Evolutionary conservation across 148 eudicot species (phyloP), one percentile per base, ranked within the genome.

Genomic region (Persicaria maculosa): DNA sequence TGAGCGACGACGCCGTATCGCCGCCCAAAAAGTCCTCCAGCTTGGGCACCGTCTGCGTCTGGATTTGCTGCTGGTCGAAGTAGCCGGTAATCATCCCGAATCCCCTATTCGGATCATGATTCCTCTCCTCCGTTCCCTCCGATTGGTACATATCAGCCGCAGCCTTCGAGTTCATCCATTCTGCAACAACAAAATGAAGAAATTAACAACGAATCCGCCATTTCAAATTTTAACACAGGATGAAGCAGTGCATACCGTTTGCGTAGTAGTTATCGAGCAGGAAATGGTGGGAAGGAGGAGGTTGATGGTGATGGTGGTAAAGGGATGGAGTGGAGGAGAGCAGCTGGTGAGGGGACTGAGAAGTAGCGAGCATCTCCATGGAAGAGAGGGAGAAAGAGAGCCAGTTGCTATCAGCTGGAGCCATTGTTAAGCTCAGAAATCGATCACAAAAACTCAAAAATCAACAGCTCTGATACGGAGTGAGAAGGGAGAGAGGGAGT

Each of bases 1-100:
- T 59, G 45, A 72, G 45, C 50, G 78, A 91, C 48, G 89, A 82
- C 47, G 84, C 84, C 67, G 80, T 61, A 36, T 88, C 92, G 52
- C 90, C 87, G 76, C 96, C 97, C 19, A 95, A 80, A 57, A 95
- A 95, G 73, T 95, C 97, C 71, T 95, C 99, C 0, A 95, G 89
- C 76, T 95, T 93, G 0, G 91, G 97, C 6, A 83, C 84, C 1
- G 85, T 77, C 2, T 78, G 83, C 9, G 74, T 68, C 12, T 58
- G 15, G 65, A 58, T 58, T 58, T 67, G 69, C 6, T 64, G 69
- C 45, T 9, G 15, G 44, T 64, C 69, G 31, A 68, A 31, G 17
- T 40, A 69, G 2, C 50, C 50, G 50, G 47, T n/a, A 2, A 48
- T 71, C 50, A 59, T 59, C 22, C 65, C 43, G 40, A 7, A 53